These are phyloP conservation scores for Cornus controversa DNA, from an alignment of 148 eudicot genomes.

Conservation along the genomic window DNA sequence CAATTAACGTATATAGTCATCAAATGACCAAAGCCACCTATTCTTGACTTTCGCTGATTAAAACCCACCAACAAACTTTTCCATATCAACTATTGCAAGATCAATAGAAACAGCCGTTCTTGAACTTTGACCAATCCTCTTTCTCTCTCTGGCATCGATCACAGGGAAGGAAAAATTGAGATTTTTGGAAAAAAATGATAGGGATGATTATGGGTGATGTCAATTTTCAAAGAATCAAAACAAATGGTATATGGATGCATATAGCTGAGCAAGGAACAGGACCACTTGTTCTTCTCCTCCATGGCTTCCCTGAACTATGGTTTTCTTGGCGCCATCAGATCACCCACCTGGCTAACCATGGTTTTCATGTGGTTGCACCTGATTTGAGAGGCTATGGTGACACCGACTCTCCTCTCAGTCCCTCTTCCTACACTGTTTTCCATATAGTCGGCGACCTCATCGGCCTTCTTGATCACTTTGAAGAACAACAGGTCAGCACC, in stretches of 20 bases:
- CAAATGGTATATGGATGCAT: slow-evolving; percentile 50
- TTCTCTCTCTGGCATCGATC: background rate
- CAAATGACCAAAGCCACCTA: too few relatives aligned
- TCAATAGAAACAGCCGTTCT: background rate
- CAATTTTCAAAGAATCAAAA: slow-evolving; percentile 32
- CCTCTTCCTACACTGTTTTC: slow-evolving; percentile 46
- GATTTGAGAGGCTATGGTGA: slow-evolving; percentile 60
- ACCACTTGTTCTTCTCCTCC: slow-evolving; percentile 49
- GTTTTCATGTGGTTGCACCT: slow-evolving; percentile 54
- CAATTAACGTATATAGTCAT: too few relatives aligned
- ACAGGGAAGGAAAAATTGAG: background rate
- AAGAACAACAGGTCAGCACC: slow-evolving; percentile 30
- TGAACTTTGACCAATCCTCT: background rate
- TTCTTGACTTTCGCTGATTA: too few relatives aligned
- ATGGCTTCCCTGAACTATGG: slow-evolving; percentile 66
- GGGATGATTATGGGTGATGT: slow-evolving; percentile 21
- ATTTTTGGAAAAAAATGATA: background rate
- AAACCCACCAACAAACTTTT: background rate
- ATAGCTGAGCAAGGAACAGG: slow-evolving; percentile 56
- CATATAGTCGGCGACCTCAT: slow-evolving; percentile 52
- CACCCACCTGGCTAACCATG: slow-evolving; percentile 34
- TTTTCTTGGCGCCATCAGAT: slow-evolving; percentile 68
- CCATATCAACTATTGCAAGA: background rate
- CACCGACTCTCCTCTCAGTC: slow-evolving; percentile 41
- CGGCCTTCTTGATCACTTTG: slow-evolving; percentile 49